Base-by-base conservation (phyloP, 345 rosid genomes). In the Eucalyptus sp. region DNA sequence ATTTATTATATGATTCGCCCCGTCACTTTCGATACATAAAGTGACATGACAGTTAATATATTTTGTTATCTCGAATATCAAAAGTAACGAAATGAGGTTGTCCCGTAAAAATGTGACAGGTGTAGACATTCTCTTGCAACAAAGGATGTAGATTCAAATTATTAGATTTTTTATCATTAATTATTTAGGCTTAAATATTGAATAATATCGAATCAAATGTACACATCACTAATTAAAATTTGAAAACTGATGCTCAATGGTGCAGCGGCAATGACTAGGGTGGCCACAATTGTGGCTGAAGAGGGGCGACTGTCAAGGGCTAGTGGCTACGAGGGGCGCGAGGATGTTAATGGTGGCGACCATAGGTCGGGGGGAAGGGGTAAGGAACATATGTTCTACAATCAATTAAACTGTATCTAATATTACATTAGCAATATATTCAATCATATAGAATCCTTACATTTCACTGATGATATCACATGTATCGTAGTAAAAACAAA, bases 11-110 rank as follows among this genome's bases (percentile, higher is more conserved):
- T 6, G 16, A 4, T 62, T 62, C 16, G 16, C 1, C 3, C 33
- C 17, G 4, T 27, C 8, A 27, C 2, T 29, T 62, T 27, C 16
- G 0, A 62, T 62, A 12, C 2, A 2, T 62, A 62, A 62, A 29
- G 7, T 62, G 16, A 27, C 0, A 12, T 62, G 8, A 12, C 0
- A 62, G 1, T 62, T 27, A 6, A 27, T 5, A 12, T 62, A 29
- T 62, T 62, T 62, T 27, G 1, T 62, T 3, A 4, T 2, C 8
- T 6, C 17, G 8, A 27, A 62, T 62, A 62, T 13, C 2, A 3
- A 2, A 62, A 13, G 16, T 62, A 16, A 62, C 4, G 0, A 27
- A 52, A 52, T 18, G 24, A 7, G 52, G 5, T 18, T 52, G 4
- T 52, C 58, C 3, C 7, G 4, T 18, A 18, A 52, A 52, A 7